Base-by-base conservation (phyloP, 331 rosid genomes). In the Pyracantha coccinea region DNA sequence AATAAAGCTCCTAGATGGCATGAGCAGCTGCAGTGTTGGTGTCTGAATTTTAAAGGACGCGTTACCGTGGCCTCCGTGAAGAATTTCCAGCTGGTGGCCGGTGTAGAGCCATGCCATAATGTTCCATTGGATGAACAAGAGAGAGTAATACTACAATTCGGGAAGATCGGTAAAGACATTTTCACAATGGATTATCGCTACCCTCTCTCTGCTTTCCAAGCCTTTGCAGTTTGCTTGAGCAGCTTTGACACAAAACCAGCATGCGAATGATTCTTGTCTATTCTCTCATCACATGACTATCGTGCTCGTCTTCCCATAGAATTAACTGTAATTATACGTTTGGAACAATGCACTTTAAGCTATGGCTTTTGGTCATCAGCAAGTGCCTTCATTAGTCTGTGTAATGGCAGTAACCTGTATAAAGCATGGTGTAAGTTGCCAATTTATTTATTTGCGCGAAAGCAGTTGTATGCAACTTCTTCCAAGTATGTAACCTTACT, bases 181-280 rank as follows among this genome's bases (percentile, higher is more conserved):
- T 92, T 92, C 83, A 92, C 96, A 50, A 92, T 92, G 98, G 98
- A 92, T 76, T 92, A 92, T 77, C 94, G 89, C n/a, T 90, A 92
- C 65, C 98, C 98, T 52, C 90, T 92, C 50, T 92, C 96, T n/a
- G 91, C 98, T 32, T 92, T 92, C 86, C 96, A 90, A 85, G 98
- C 98, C 47, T 90, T 92, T 33, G 92, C 96, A 65, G 86, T 90
- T 57, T 90, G 98, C 80, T 82, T 92, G 79, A 92, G 96, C 78
- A 90, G 98, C 89, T 92, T 92, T 57, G 98, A 90, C 89, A 92
- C 98, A 2, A 92, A 92, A 85, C 94, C 93, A 33, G 96, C 91
- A 53, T 92, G 98, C 78, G 98, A 92, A 88, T 92, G 90, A 92
- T 68, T 63, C 65, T 73, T 68, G 29, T 23, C 23, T 53, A 47